Evolutionary conservation across 2,329 filamentous ascomycete genomes (phyloP).

Genomic region (Phaeomoniella chlamydospora): DNA sequence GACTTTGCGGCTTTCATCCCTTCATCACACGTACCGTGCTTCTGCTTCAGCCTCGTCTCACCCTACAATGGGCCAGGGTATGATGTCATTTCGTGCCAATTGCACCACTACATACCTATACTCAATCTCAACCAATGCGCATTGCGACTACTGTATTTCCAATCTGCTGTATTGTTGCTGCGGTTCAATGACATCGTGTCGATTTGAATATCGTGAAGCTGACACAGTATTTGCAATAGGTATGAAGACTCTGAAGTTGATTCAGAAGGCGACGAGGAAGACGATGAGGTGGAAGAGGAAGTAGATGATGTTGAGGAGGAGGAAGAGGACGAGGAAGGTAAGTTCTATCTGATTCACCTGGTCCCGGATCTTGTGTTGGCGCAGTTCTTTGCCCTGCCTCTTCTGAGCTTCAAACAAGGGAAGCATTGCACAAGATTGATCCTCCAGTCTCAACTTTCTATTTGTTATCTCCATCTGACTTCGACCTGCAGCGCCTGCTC

Average conservation of each 20-base stretch:
- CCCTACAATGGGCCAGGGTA: background rate
- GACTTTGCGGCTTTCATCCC: conserved; percentile 2
- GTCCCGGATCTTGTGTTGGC: background rate
- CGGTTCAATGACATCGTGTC: no score
- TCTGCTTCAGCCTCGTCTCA: background rate
- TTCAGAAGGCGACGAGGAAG: conserved; percentile 19
- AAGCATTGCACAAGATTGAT: background rate
- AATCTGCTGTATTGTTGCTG: no score
- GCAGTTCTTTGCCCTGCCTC: background rate
- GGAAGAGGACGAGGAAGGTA: conserved; percentile 8
- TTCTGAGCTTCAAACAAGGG: background rate
- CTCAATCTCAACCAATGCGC: no score
- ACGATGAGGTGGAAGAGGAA: conserved; percentile 10
- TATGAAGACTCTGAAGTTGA: conserved; percentile 18
- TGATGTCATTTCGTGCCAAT: background rate
- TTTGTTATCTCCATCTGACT: background rate
- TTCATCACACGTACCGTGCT: conserved; percentile 1
- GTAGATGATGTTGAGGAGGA: conserved; percentile 8
- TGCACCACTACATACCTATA: background rate
- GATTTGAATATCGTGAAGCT: no score
- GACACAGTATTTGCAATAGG: no score
- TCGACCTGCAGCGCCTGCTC: conserved; percentile 4
- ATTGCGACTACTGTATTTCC: no score
- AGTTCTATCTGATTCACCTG: background rate
- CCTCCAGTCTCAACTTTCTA: background rate